These are phyloP conservation scores for Vitis riparia DNA, from an alignment of 164 flowering plant genomes.

Conservation along the genomic window DNA sequence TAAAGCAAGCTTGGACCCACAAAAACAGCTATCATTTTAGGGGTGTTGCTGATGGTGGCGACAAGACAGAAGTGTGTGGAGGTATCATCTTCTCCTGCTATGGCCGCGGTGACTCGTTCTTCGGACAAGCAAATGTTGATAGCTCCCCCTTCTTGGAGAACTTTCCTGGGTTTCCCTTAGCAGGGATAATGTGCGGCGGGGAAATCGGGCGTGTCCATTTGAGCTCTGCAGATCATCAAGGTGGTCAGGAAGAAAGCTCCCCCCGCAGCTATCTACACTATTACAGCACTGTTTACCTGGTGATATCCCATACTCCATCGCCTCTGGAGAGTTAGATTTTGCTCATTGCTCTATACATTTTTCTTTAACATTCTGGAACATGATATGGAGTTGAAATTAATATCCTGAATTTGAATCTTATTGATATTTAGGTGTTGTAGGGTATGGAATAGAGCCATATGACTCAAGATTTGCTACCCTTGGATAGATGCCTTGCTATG, in stretches of 20 bases:
- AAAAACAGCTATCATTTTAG: background rate
- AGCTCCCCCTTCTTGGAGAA: conserved; percentile 58
- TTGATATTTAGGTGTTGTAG: too few relatives aligned
- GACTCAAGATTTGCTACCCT: too few relatives aligned
- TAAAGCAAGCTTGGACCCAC: conserved; percentile 26
- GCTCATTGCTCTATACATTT: too few relatives aligned
- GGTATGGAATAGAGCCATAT: too few relatives aligned
- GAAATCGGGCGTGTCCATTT: conserved; percentile 57
- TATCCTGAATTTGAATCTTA: too few relatives aligned
- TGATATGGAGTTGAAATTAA: too few relatives aligned
- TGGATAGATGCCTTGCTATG: too few relatives aligned
- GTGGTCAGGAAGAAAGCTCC: conserved; percentile 13
- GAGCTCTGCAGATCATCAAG: conserved; percentile 3
- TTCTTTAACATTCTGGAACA: too few relatives aligned
- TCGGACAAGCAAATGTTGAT: conserved; percentile 46
- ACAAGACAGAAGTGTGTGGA: conserved; percentile 45
- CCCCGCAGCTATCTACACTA: conserved; percentile 34
- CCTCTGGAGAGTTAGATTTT: background rate
- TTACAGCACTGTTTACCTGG: conserved; percentile 52
- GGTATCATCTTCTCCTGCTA: conserved; percentile 65
- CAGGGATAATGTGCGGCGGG: conserved; percentile 64
- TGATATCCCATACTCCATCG: conserved; percentile 43
- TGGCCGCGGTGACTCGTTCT: conserved; percentile 70
- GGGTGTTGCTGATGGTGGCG: conserved; percentile 3
- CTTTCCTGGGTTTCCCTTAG: conserved; percentile 56